These are phyloP conservation scores for Inga oerstediana DNA, from an alignment of 306 rosid genomes.

Conservation along the genomic window DNA sequence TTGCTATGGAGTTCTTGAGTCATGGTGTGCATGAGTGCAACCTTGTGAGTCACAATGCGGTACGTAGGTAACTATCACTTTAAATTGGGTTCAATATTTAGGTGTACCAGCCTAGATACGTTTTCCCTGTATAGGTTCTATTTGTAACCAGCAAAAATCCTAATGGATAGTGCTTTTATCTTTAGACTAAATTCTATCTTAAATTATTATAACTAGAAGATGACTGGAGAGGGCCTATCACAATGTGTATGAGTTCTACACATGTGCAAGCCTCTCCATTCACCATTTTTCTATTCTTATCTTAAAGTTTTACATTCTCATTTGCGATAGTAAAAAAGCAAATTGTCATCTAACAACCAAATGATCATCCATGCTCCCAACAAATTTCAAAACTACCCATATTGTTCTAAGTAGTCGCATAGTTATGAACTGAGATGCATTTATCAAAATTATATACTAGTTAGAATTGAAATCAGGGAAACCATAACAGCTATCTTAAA, in stretches of 20 bases:
- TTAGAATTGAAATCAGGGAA: not conserved
- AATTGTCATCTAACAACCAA: not conserved
- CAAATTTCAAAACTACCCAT: constrained; percentile 22
- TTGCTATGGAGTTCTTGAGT: not conserved
- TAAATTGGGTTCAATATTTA: no score
- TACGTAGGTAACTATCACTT: no score
- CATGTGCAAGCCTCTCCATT: not conserved
- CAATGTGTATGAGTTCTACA: not conserved
- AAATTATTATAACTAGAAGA: not conserved
- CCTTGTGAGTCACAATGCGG: not conserved
- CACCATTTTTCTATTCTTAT: not conserved
- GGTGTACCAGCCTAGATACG: not conserved
- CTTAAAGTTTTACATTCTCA: not conserved
- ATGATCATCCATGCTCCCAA: not conserved
- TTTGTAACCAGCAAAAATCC: not conserved
- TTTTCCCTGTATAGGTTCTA: not conserved
- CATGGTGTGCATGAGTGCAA: not conserved
- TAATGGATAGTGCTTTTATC: not conserved
- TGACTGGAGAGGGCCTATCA: not conserved
- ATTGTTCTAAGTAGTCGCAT: not conserved
- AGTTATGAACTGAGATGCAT: not conserved
- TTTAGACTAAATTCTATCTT: not conserved
- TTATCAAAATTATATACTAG: no score
- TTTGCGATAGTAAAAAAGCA: not conserved
- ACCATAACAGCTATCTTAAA: not conserved